These are phyloP conservation scores for Senna tora DNA, from an alignment of 306 rosid species.

Conservation along the genomic window DNA sequence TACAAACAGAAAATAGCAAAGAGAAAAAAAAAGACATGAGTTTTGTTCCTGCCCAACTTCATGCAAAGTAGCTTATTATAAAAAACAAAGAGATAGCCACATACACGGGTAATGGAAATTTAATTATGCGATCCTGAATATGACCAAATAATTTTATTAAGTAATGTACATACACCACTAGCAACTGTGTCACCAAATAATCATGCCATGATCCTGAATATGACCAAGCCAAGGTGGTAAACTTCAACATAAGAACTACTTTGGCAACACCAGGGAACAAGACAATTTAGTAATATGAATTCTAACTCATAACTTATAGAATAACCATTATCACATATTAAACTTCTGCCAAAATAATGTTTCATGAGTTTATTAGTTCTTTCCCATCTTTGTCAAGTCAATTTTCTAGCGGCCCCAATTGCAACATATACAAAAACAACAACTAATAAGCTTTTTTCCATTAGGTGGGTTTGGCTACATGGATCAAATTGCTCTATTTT, in stretches of 20 bases:
- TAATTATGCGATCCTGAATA: too few species aligned
- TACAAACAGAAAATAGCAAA: background rate
- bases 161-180: background rate
- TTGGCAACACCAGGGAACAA: background rate
- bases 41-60: background rate
- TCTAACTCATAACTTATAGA: too few species aligned
- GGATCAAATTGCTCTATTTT: too few species aligned
- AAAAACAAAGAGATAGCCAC: background rate
- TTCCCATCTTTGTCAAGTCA: background rate
- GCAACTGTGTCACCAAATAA: background rate
- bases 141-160: slow-evolving; percentile 12
- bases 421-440: background rate
- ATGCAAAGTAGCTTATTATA: background rate
- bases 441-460: too few species aligned
- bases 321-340: too few species aligned
- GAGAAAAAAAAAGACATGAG: background rate
- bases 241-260: background rate
- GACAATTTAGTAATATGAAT: too few species aligned
- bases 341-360: too few species aligned
- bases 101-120: too few species aligned
- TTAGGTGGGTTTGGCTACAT: too few species aligned
- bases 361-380: background rate
- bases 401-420: background rate
- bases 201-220: background rate
- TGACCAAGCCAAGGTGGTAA: background rate